Base-by-base conservation (phyloP, 257 asterid genomes). In the Scutellaria minor region DNA sequence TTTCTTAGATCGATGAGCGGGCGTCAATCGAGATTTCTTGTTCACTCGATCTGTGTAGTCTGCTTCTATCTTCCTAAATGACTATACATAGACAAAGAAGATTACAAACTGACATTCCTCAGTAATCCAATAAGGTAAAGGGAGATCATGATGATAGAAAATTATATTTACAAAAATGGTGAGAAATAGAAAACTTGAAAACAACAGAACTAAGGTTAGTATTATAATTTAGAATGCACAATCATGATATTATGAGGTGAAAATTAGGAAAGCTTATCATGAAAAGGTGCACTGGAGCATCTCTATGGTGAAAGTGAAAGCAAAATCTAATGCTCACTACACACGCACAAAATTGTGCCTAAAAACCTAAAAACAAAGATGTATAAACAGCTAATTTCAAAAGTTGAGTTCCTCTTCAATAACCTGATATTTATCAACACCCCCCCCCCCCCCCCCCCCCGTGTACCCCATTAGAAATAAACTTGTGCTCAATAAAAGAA, bases 11-110 rank as follows among this genome's bases (percentile, higher is more conserved):
- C 78, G 83, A 56, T 88, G 85, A 64, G 82, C 68, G 40, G 88
- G 79, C 82, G 82, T 90, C 50, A 82, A 71, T 76, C 81, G 83
- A 58, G 84, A 75, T 83, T 85, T 85, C 79, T 80, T 82, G 71
- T 70, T 82, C 41, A 80, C 67, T 64, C 67, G 77, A 47, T 85
- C 85, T 51, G 79, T 85, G 61, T 64, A 77, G 62, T 76, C 92
- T 79, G 80, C 75, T 70, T 78, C 83, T 71, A 77, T 61, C 74
- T 75, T 76, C 22, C 78, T 66, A 79, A 83, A 67, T 66, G 80
- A 53, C 73, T 80, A 79, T 78, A 86, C 6, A 62, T 57, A 54
- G 59, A 72, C 58, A 67, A 75, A 55, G 50, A 42, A 68, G 5
- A 22, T 6, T 20, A 20, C 52, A 40, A 42, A 64, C 40, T 42